Evolutionary conservation across 768 basidiomycete species (phyloP).

Genomic region (Pisolithus sp.): DNA sequence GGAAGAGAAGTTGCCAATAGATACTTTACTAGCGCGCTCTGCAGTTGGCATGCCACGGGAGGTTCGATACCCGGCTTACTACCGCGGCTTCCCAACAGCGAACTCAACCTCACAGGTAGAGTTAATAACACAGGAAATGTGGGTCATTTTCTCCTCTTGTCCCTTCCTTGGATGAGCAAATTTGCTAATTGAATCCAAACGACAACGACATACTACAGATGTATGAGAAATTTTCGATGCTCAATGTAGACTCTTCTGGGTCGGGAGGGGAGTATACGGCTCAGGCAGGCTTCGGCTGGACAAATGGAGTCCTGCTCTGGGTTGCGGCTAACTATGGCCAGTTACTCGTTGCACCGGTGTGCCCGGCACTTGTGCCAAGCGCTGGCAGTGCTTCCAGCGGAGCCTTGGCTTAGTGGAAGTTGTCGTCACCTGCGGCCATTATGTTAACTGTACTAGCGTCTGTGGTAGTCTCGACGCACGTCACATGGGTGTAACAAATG

Average conservation of each 20-base stretch:
- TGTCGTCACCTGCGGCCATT: neutral
- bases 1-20: slow-evolving; percentile 77
- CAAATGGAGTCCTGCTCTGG: slow-evolving; percentile 78
- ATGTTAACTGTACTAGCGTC: neutral
- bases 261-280: slow-evolving; percentile 85
- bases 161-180: neutral
- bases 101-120: slow-evolving; percentile 65
- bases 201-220: slow-evolving; percentile 39
- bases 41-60: slow-evolving; percentile 90
- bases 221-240: slow-evolving; percentile 83
- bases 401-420: neutral
- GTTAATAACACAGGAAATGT: slow-evolving; percentile 69
- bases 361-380: slow-evolving; percentile 40
- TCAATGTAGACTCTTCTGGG: slow-evolving; percentile 75
- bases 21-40: slow-evolving; percentile 75
- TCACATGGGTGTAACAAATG: neutral
- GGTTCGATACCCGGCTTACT: slow-evolving; percentile 71
- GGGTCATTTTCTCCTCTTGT: slow-evolving; percentile 23
- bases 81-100: slow-evolving; percentile 58
- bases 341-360: slow-evolving; percentile 53
- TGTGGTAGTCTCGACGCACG: slow-evolving; percentile 3
- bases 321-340: slow-evolving; percentile 61
- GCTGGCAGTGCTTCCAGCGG: slow-evolving; percentile 3
- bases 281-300: slow-evolving; percentile 86
- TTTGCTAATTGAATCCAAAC: neutral